These are phyloP conservation scores for Russula abietina DNA, from an alignment of 768 basidiomycete genomes.

Conservation along the genomic window DNA sequence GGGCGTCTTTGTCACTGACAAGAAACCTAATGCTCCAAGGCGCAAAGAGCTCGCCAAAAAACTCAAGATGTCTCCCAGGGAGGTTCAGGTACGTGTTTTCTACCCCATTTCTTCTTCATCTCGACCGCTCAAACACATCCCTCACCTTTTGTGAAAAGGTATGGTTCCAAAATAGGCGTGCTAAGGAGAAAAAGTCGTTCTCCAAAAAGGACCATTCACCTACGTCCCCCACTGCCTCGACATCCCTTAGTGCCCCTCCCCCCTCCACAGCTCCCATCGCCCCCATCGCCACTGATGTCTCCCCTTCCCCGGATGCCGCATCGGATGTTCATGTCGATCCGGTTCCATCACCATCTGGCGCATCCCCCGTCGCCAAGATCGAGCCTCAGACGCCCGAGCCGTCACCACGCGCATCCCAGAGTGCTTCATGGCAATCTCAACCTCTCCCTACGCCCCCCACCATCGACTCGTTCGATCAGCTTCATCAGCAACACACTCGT, in stretches of 20 bases:
- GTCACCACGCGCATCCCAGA: constrained; percentile 11
- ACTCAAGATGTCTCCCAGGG: constrained; percentile 87
- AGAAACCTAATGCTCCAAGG: constrained; percentile 80
- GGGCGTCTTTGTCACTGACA: constrained; percentile 76
- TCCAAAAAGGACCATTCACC: constrained; percentile 1
- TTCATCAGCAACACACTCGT: constrained; percentile 6
- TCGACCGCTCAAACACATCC: constrained; percentile 1
- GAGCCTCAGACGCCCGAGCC: constrained; percentile 22
- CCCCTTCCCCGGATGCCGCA: constrained; percentile 3
- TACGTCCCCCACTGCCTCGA: constrained; percentile 1
- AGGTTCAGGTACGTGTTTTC: constrained; percentile 72
- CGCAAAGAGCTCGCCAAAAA: constrained; percentile 75
- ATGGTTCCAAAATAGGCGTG: constrained; percentile 88
- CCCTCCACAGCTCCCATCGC: neutral
- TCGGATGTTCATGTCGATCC: constrained; percentile 1
- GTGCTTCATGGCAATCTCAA: constrained; percentile 17
- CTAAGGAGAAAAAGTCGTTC: constrained; percentile 65
- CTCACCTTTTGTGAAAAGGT: constrained; percentile 43
- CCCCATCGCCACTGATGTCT: neutral
- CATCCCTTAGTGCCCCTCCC: neutral
- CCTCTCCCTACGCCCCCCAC: neutral
- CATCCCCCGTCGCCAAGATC: constrained; percentile 20
- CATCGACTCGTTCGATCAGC: constrained; percentile 7
- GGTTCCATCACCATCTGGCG: neutral
- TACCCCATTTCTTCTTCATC: neutral